Conservation (phyloP, 305 asterid species). For the Rubia balearica region DNA sequence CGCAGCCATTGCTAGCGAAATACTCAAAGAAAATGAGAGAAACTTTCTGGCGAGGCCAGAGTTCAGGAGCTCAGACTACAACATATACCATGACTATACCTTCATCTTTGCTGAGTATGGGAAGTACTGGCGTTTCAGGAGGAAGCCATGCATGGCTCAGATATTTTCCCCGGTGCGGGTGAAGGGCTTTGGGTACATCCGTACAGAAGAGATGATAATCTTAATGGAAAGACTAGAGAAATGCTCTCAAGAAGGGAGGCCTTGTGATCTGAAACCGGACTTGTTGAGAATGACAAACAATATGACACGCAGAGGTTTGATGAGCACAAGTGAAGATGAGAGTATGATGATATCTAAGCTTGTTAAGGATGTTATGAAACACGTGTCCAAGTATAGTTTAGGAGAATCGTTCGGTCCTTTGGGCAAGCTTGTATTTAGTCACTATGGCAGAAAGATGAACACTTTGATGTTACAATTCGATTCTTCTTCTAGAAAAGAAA, state of each 20-base stretch:
- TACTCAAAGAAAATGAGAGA: slow-evolving; percentile 39
- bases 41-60: slow-evolving; percentile 26
- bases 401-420: slow-evolving; percentile 47
- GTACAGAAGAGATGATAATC: slow-evolving; percentile 31
- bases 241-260: slow-evolving; percentile 22
- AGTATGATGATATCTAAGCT: slow-evolving; percentile 35
- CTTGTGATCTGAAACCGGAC: slow-evolving; percentile 41
- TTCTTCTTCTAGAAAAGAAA: not conserved
- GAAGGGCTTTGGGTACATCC: slow-evolving; percentile 32
- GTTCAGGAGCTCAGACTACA: slow-evolving; percentile 26
- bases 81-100: slow-evolving; percentile 28
- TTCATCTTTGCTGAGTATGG: slow-evolving; percentile 60
- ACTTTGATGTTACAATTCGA: not conserved
- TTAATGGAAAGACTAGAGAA: slow-evolving; percentile 21
- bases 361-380: slow-evolving; percentile 33
- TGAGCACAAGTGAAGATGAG: slow-evolving; percentile 20
- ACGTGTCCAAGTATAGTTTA: slow-evolving; percentile 35
- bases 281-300: slow-evolving; percentile 33
- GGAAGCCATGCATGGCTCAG: slow-evolving; percentile 27
- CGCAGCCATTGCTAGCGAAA: slow-evolving; percentile 37
- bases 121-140: slow-evolving; percentile 47
- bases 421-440: slow-evolving; percentile 40
- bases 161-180: slow-evolving; percentile 32
- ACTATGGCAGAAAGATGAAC: slow-evolving; percentile 22
- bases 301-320: slow-evolving; percentile 15